Conservation (phyloP, 352 stramenopile species). For the Synura sp. region DNA sequence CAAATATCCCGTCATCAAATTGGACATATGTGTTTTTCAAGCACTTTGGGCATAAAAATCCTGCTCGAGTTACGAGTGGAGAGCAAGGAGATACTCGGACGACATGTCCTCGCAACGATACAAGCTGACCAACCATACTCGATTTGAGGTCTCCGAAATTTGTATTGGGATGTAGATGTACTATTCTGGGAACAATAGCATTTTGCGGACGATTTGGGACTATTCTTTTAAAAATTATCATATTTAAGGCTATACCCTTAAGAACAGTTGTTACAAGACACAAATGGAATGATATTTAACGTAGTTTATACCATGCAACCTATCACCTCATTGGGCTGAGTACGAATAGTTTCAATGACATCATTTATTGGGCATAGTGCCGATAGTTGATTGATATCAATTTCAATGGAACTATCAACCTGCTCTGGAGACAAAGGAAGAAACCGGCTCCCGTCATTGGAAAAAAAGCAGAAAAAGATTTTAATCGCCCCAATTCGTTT, state of each 20-base stretch:
- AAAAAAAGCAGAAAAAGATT: not conserved
- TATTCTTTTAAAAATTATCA: too few species aligned
- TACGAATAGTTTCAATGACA: not conserved
- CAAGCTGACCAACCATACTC: conserved; percentile 67
- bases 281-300: not conserved
- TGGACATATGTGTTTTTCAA: conserved; percentile 60
- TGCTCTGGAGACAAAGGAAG: too few species aligned
- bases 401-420: not conserved
- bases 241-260: not conserved
- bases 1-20: not conserved
- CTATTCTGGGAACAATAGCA: conserved; percentile 50
- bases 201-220: too few species aligned
- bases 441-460: not conserved
- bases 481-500: conserved; percentile 42
- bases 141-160: conserved; percentile 66
- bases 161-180: conserved; percentile 62
- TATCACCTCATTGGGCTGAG: not conserved
- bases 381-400: not conserved
- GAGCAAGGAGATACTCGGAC: not conserved
- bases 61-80: conserved; percentile 47
- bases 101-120: conserved; percentile 52
- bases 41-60: conserved; percentile 73
- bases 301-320: not conserved
- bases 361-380: not conserved
- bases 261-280: not conserved